A percentile compares a stretch with the other conserved stretches of the same genome.
These are phyloP conservation scores for Plectosphaerella plurivora DNA, from an alignment of 2,329 filamentous ascomycete species.

Conservation along the genomic window DNA sequence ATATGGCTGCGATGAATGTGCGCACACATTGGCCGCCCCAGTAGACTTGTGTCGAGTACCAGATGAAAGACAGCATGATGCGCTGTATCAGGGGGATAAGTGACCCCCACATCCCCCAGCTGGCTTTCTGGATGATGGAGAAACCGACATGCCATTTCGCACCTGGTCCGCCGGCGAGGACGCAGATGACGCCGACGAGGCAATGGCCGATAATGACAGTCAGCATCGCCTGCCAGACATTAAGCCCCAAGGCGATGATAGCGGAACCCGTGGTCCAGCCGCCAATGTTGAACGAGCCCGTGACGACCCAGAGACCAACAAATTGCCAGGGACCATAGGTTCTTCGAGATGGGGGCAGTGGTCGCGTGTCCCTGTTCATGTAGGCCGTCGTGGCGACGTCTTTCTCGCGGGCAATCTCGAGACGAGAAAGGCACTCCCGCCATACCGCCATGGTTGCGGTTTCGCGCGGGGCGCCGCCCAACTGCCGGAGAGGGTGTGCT, in stretches of 20 bases:
- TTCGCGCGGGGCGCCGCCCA: too few relatives aligned
- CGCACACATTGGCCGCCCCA: conserved; percentile 19
- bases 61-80: conserved; percentile 18
- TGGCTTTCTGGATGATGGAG: conserved; percentile 18
- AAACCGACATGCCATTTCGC: conserved; percentile 23
- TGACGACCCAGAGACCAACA: conserved; percentile 25
- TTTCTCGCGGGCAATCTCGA: conserved; percentile 17
- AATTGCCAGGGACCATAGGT: conserved; percentile 26
- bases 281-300: conserved; percentile 26
- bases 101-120: conserved; percentile 20
- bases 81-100: conserved; percentile 18
- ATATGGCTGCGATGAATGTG: conserved; percentile 13
- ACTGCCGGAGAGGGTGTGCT: too few relatives aligned
- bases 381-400: conserved; percentile 17
- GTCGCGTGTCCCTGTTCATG: conserved; percentile 22
- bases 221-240: conserved; percentile 21
- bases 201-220: conserved; percentile 17
- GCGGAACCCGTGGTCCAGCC: conserved; percentile 25
- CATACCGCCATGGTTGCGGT: neutral
- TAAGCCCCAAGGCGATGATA: conserved; percentile 20
- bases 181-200: conserved; percentile 18
- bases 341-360: conserved; percentile 20
- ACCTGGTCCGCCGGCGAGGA: conserved; percentile 18
- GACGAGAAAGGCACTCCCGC: conserved; percentile 9
- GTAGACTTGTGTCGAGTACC: conserved; percentile 19